Evolutionary conservation across 176 grass and related monocot species (phyloP).

Genomic region (Lolium multiflorum): DNA sequence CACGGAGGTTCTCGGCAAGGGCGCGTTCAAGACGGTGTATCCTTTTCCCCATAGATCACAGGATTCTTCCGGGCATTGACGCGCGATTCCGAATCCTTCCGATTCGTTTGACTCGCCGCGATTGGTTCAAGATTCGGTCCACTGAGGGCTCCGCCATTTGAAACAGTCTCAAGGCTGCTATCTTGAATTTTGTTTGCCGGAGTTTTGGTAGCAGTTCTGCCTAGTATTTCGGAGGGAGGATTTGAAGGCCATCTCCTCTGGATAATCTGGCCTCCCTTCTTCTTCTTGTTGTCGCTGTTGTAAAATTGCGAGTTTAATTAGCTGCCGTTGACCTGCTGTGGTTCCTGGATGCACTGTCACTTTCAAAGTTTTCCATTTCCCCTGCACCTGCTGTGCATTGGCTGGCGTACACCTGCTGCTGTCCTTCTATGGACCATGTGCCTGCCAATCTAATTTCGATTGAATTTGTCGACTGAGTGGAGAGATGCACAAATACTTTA

Average conservation of each 20-base stretch:
- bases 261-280: not conserved
- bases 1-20: constrained; percentile 73
- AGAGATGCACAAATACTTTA: too few relatives aligned
- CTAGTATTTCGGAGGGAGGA: not conserved
- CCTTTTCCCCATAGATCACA: constrained; percentile 31
- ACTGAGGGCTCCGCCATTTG: not conserved
- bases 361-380: constrained; percentile 13
- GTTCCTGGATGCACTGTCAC: not conserved
- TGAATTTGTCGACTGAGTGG: not conserved
- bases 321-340: not conserved
- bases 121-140: constrained; percentile 21
- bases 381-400: not conserved
- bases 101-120: not conserved
- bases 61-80: not conserved
- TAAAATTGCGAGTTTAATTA: not conserved
- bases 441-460: not conserved
- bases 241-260: not conserved
- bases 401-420: not conserved
- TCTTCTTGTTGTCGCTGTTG: too few relatives aligned
- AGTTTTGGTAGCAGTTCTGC: not conserved
- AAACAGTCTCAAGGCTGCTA: not conserved
- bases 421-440: not conserved
- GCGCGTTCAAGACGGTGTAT: constrained; percentile 90
- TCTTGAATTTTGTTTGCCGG: too few relatives aligned
- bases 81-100: constrained; percentile 10